phyloP scores from a whole-genome alignment of 2,329 filamentous ascomycete genomes.

The Knoxdaviesia proteae region DNA sequence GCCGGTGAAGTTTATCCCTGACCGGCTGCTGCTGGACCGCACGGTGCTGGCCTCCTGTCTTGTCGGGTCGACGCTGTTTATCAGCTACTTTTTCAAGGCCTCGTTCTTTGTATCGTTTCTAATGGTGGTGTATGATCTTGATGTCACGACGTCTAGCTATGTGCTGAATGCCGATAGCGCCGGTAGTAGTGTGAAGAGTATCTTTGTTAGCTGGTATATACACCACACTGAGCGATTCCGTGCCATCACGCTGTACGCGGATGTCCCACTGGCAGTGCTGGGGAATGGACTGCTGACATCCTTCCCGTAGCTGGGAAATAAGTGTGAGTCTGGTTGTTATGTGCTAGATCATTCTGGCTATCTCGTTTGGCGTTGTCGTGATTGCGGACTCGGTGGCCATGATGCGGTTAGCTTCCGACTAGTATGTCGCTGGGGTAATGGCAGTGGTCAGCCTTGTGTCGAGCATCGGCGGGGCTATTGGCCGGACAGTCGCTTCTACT shows the following conservation, averaged over 20 bases:
- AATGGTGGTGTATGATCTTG: conserved; percentile 26
- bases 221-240: too few species aligned
- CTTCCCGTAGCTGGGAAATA: conserved; percentile 27
- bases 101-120: conserved; percentile 29
- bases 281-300: conserved; percentile 13
- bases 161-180: conserved; percentile 24
- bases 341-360: too few species aligned
- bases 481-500: too few species aligned
- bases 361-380: too few species aligned
- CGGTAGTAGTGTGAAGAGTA: conserved; percentile 9
- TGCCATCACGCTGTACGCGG: too few species aligned
- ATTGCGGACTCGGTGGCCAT: too few species aligned
- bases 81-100: conserved; percentile 24
- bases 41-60: conserved; percentile 27
- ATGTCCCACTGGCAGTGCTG: too few species aligned
- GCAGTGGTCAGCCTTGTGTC: conserved; percentile 37
- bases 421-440: conserved; percentile 15
- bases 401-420: too few species aligned
- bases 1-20: conserved; percentile 25
- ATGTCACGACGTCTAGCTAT: conserved; percentile 25
- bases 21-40: conserved; percentile 23
- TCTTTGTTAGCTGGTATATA: too few species aligned
- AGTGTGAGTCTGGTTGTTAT: conserved; percentile 28
- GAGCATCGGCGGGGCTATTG: too few species aligned
- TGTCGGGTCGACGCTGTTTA: conserved; percentile 16